phyloP scores from a whole-genome alignment of 176 grass and related monocot species.

The Carex myosuroides region DNA sequence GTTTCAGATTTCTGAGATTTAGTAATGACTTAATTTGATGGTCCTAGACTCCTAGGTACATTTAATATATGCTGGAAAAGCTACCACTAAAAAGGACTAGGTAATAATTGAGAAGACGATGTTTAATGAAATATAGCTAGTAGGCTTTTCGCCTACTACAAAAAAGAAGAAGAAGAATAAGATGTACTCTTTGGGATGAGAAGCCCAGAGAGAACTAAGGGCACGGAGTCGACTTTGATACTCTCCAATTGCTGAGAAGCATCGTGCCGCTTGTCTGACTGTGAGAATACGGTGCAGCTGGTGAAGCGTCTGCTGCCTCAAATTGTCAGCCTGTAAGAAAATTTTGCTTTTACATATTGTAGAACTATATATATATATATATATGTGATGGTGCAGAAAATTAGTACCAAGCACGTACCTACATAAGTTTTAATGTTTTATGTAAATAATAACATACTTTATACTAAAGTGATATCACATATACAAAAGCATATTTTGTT shows the following conservation, averaged over 20 bases:
- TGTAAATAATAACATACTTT: not conserved
- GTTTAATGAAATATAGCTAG: no score
- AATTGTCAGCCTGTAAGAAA: conserved; percentile 71
- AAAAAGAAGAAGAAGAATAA: not conserved
- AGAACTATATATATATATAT: not conserved
- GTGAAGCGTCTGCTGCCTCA: conserved; percentile 88
- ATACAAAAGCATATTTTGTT: not conserved
- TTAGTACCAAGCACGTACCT: not conserved
- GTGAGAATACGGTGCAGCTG: conserved; percentile 77
- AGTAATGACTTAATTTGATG: conserved; percentile 21
- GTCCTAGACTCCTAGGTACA: not conserved
- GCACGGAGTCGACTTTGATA: conserved; percentile 65
- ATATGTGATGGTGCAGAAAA: not conserved
- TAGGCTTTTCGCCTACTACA: no score
- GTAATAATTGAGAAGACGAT: not conserved
- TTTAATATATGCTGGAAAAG: conserved; percentile 18
- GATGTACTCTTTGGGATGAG: conserved; percentile 67
- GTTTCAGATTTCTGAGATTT: not conserved
- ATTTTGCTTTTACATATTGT: not conserved
- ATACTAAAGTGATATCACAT: not conserved
- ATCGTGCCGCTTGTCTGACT: conserved; percentile 62
- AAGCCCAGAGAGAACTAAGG: conserved; percentile 75
- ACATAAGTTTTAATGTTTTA: conserved; percentile 1
- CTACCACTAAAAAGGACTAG: not conserved
- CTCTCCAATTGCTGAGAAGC: conserved; percentile 75